Conservation (phyloP, 2,329 filamentous ascomycete genomes). For the Aspergillus fructus region DNA sequence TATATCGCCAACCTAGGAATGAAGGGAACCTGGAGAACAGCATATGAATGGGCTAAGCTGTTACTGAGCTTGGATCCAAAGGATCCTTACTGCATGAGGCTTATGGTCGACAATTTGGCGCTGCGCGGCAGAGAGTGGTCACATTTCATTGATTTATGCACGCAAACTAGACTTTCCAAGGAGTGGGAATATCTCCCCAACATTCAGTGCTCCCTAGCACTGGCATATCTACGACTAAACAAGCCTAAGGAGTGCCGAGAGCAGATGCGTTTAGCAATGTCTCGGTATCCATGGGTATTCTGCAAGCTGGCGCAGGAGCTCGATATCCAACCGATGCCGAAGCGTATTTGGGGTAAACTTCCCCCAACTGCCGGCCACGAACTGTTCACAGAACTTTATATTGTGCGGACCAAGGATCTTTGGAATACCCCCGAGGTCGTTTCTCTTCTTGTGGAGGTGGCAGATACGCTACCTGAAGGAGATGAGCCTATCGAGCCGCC, state of each 20-base stretch:
- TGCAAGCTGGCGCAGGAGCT: slow-evolving; percentile 76
- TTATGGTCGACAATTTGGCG: slow-evolving; percentile 80
- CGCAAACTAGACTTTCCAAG: slow-evolving; percentile 50
- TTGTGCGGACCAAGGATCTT: slow-evolving; percentile 72
- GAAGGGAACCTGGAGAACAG: slow-evolving; percentile 91
- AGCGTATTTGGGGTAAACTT: slow-evolving; percentile 77
- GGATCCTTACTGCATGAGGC: slow-evolving; percentile 80
- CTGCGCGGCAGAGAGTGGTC: slow-evolving; percentile 75
- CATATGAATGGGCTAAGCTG: slow-evolving; percentile 89
- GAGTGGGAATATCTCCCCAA: slow-evolving; percentile 62
- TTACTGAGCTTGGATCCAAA: slow-evolving; percentile 70
- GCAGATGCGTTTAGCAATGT: slow-evolving; percentile 66
- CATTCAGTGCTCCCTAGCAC: slow-evolving; percentile 70
- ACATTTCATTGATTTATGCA: slow-evolving; percentile 71
- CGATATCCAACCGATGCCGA: slow-evolving; percentile 71
- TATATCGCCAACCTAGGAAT: slow-evolving; percentile 83
- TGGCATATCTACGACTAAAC: slow-evolving; percentile 72
- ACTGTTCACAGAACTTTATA: slow-evolving; percentile 74
- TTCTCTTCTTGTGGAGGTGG: slow-evolving; percentile 67
- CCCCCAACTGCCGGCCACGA: slow-evolving; percentile 64
- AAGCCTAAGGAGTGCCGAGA: slow-evolving; percentile 65
- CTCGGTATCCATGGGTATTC: slow-evolving; percentile 80
- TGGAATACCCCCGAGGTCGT: slow-evolving; percentile 79
- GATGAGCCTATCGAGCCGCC: slow-evolving; percentile 45
- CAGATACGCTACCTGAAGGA: slow-evolving; percentile 52